Evolutionary conservation across 352 stramenopile genomes (phyloP).

Genomic region (Pythium diclinum): DNA sequence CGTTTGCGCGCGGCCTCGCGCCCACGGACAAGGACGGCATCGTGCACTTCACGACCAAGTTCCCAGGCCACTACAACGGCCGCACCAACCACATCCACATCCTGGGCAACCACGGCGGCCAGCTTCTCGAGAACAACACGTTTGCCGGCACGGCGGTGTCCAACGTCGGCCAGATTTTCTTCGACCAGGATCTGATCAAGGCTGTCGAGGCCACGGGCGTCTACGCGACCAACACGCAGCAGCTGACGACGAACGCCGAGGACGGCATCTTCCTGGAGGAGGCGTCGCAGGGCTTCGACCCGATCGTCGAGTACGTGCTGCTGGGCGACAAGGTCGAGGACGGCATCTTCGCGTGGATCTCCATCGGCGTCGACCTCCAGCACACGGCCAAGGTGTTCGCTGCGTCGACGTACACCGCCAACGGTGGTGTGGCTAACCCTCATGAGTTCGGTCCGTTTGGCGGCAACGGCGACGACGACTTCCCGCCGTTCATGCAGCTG

Average conservation of each 20-base stretch:
- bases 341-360: slow-evolving; percentile 35
- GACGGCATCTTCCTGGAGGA: slow-evolving; percentile 33
- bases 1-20: slow-evolving; percentile 7
- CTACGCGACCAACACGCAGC: slow-evolving; percentile 28
- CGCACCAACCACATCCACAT: slow-evolving; percentile 18
- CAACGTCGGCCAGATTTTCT: slow-evolving; percentile 15
- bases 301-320: slow-evolving; percentile 33
- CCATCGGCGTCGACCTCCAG: slow-evolving; percentile 31
- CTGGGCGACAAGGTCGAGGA: slow-evolving; percentile 32
- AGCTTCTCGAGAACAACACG: slow-evolving; percentile 16
- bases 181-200: slow-evolving; percentile 13
- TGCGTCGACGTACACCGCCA: slow-evolving; percentile 21
- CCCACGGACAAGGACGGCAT: slow-evolving; percentile 12
- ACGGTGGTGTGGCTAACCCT: slow-evolving; percentile 9
- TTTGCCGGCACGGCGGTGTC: slow-evolving; percentile 8
- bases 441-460: neutral
- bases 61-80: slow-evolving; percentile 14
- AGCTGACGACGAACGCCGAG: slow-evolving; percentile 28
- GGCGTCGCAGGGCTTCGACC: slow-evolving; percentile 29
- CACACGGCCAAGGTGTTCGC: slow-evolving; percentile 20
- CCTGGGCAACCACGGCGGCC: slow-evolving; percentile 16
- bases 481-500: slow-evolving; percentile 5
- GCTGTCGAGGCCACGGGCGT: slow-evolving; percentile 4
- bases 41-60: slow-evolving; percentile 19
- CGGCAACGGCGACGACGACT: neutral